Base-by-base conservation (phyloP, 2,329 filamentous ascomycete genomes). In the Aspergillus fumigatiaffinis region DNA sequence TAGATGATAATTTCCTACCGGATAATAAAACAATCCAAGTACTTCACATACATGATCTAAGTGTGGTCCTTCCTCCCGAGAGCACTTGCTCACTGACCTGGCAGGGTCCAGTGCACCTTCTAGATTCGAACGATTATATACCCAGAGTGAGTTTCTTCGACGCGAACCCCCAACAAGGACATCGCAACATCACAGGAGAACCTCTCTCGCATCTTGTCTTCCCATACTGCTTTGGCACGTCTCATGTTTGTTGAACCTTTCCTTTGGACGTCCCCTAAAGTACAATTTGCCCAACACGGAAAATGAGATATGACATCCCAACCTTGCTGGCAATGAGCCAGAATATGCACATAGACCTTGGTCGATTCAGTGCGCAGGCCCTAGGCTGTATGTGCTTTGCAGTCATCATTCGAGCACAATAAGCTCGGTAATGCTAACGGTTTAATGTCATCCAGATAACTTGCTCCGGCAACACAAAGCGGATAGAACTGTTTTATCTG, bases 261-360 rank as follows among this genome's bases (percentile, higher is more conserved):
- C 14, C 10, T 14, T 47, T 25, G 44, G 44, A 23, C 21, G 44
- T 47, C 20, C 21, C 20, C 21, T 7, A 25, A 25, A 47, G 20
- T 17, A 14, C 23, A 25, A 23, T 17, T 23, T 23, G 12, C 10
- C 38, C 58, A 14, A 47, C 3, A 7, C 32, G n/a, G 58, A 67
- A 63, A 58, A 67, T 71, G 68, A 74, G 63, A 61, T 77, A 77
- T 63, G 70, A 70, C 46, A 68, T 76, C 53, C 66, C 66, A 56
- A 73, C 73, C 7, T 63, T 77, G 44, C 61, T 76, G 66, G 69
- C 68, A 38, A 61, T 76, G 52, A 63, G 65, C 61, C 68, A 66
- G 52, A 64, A 66, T 14, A 66, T 63, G 17, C 57, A 59, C 49
- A 64, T 70, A 49, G 63, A 70, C 23, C 55, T 69, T 26, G 63